Conservation (phyloP, 805 yeast species). For the Candida vaughaniae region DNA sequence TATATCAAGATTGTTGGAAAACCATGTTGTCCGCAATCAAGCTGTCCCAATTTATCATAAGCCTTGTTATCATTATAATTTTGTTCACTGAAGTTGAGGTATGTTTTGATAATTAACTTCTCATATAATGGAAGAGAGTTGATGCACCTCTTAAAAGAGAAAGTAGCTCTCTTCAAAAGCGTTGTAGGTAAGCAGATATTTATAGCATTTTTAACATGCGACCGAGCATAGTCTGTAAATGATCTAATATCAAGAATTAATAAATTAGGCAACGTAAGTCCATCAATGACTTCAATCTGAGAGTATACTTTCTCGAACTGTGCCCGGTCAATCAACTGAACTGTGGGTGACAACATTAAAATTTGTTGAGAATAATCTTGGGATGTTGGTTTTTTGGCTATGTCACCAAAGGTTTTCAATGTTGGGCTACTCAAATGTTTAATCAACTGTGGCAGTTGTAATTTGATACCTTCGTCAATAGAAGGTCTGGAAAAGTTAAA, state of each 20-base stretch:
- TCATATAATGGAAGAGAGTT: constrained; percentile 59
- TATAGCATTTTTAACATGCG: constrained; percentile 59
- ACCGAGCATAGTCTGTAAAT: constrained; percentile 64
- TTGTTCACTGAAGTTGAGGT: constrained; percentile 8
- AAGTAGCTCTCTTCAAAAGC: constrained; percentile 70
- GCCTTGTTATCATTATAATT: background rate
- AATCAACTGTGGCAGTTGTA: constrained; percentile 1
- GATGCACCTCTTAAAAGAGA: constrained; percentile 61
- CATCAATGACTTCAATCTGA: constrained; percentile 3
- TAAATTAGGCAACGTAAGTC: constrained; percentile 15
- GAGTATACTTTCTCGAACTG: constrained; percentile 5
- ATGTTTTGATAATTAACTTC: constrained; percentile 34
- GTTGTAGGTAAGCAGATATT: constrained; percentile 92
- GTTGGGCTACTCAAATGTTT: constrained; percentile 11
- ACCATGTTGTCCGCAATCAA: constrained; percentile 24
- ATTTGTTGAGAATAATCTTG: constrained; percentile 9
- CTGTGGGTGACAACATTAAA: constrained; percentile 3
- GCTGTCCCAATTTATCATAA: constrained; percentile 4
- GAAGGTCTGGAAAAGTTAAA: background rate
- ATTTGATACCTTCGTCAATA: background rate
- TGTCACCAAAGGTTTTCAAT: constrained; percentile 7
- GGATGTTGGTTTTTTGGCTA: background rate
- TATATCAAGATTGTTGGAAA: constrained; percentile 45
- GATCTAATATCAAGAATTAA: constrained; percentile 79
- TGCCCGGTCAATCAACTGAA: constrained; percentile 2